phyloP scores from a whole-genome alignment of 495 filamentous ascomycete species.

The Neurospora tetraspora region DNA sequence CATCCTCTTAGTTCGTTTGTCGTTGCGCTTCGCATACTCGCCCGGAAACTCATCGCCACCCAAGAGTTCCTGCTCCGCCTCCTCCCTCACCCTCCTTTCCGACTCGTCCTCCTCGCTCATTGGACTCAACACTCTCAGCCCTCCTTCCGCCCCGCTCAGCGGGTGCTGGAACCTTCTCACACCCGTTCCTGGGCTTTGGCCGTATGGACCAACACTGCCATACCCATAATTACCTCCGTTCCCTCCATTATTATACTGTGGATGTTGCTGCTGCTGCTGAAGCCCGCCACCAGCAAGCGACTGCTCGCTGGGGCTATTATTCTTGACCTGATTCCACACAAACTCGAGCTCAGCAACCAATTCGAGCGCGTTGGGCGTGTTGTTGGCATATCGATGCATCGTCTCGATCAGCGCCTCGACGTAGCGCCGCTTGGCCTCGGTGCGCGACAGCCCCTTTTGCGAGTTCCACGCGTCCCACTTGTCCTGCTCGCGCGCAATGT shows the following conservation, averaged over 20 bases:
- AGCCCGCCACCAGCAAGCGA: background rate
- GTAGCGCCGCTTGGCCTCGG: constrained; percentile 90
- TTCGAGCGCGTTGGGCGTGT: constrained; percentile 74
- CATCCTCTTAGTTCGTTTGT: constrained; percentile 69
- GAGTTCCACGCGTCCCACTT: constrained; percentile 89
- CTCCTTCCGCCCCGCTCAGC: constrained; percentile 37
- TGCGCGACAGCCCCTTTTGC: constrained; percentile 68
- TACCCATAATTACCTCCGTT: constrained; percentile 5
- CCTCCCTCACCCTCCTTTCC: constrained; percentile 37
- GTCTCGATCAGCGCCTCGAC: constrained; percentile 89
- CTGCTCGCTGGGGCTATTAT: constrained; percentile 57
- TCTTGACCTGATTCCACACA: constrained; percentile 96
- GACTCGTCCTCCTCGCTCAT: constrained; percentile 71
- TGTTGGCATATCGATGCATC: constrained; percentile 86
- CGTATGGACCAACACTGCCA: background rate
- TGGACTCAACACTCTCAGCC: constrained; percentile 64
- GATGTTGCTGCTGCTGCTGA: background rate
- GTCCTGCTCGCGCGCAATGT: constrained; percentile 45
- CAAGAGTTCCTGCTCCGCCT: constrained; percentile 30
- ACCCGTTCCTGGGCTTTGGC: constrained; percentile 13
- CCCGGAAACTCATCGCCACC: constrained; percentile 31
- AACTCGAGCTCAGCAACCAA: constrained; percentile 93
- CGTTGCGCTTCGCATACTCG: constrained; percentile 32
- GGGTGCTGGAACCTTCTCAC: constrained; percentile 34
- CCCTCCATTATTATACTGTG: background rate